Base-by-base conservation (phyloP, 768 basidiomycete genomes). In the Phallus indusiatus region DNA sequence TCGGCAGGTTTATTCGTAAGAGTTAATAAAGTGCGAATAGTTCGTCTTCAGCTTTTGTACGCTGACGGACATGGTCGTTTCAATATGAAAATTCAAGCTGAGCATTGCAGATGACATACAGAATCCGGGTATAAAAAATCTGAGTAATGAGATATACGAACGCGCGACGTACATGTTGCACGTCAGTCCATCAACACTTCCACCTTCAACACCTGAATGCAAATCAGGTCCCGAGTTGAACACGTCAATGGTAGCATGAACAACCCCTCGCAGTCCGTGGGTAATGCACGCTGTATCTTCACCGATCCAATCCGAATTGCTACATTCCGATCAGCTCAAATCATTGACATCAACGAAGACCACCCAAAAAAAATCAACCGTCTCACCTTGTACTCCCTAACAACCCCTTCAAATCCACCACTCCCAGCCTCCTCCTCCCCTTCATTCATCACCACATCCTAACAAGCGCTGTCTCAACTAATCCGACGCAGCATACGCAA, bases 401-500 rank as follows among this genome's bases (percentile, higher is more conserved):
- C 87, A 1, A 88, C 80, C n/a, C 89, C 82, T 42, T 74, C 78
- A 66, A 99, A 94, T 0, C 94, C 93, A 5, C 77, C 70, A 67
- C 93, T 95, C 1, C 95, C 95, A 18, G 83, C 84, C 69, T 99
- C 96, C 68, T 96, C 96, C 68, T 98, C 95, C 0, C 96, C 96
- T 71, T 99, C 96, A 16, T 98, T 84, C 54, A 1, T 98, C 69
- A 67, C 98, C 96, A 0, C 94, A 78, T 20, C 81, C 90, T 2
- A 99, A 80, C 11, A 84, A 80, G 1, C 92, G 78, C 12, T 76
- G 75, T 24, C 83, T 76, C 2, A 94, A 79, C 48, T 0, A n/a
- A n/a, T n/a, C n/a, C n/a, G n/a, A n/a, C n/a, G n/a, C n/a, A n/a
- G 96, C 96, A 64, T 84, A 90, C 0, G 95, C 96, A 16, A 85